Percentiles rank a stretch among this genome's conserved stretches.
phyloP scores from a whole-genome alignment of 129 eudicot species.

The Artemisia tridentata region DNA sequence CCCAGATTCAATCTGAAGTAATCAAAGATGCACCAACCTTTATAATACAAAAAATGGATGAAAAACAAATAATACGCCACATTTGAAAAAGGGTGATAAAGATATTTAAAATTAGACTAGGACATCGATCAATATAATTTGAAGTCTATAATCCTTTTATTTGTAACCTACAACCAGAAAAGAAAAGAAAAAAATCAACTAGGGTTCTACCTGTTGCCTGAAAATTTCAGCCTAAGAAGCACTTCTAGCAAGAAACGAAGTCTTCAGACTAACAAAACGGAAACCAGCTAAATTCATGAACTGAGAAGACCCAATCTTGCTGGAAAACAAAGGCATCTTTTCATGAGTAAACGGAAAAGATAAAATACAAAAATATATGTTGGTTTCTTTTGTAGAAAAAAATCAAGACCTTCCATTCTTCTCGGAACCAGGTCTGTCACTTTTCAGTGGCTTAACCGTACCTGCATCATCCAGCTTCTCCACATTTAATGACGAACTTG shows the following conservation, averaged over 20 bases:
- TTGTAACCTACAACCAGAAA: neutral
- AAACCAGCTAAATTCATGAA: no score
- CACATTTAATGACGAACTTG: constrained; percentile 50
- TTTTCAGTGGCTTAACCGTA: constrained; percentile 56
- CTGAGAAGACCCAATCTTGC: no score
- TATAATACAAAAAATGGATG: neutral
- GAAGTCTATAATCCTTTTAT: neutral
- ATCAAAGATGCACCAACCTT: neutral
- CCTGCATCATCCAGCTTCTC: constrained; percentile 53
- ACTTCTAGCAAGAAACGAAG: constrained; percentile 86
- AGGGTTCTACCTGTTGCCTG: constrained; percentile 63
- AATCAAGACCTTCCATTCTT: constrained; percentile 71
- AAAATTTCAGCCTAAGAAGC: constrained; percentile 87
- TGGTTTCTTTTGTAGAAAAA: neutral
- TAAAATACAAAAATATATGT: neutral
- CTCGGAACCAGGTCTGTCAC: constrained; percentile 59
- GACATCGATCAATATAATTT: neutral
- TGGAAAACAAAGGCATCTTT: constrained; percentile 31
- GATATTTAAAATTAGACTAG: neutral
- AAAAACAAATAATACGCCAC: neutral
- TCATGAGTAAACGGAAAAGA: constrained; percentile 14
- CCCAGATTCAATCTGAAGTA: constrained; percentile 77
- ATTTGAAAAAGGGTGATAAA: no score
- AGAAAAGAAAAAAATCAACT: neutral
- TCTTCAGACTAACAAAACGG: no score